phyloP scores from a whole-genome alignment of 2,329 filamentous ascomycete genomes.

The Sordariomycetes sp. region DNA sequence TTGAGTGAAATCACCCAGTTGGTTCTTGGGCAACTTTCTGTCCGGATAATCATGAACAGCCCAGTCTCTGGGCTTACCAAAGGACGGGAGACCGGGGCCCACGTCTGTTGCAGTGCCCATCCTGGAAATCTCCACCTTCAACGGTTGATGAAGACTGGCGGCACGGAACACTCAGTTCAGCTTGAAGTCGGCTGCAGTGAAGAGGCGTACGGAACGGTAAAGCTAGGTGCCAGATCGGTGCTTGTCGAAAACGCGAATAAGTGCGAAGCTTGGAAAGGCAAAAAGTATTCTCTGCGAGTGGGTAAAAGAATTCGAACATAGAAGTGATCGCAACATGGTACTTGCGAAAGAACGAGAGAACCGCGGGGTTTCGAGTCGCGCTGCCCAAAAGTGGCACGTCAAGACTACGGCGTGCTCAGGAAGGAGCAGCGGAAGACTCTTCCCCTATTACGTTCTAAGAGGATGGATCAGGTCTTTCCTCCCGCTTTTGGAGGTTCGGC shows the following conservation, averaged over 20 bases:
- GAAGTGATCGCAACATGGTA: background rate
- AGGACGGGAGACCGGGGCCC: background rate
- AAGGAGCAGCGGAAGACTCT: background rate
- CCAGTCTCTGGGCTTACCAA: background rate
- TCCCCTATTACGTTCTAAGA: background rate
- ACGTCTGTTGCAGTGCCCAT: background rate
- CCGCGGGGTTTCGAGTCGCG: background rate
- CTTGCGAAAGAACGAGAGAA: background rate
- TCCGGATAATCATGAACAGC: background rate
- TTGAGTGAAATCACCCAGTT: slow-evolving; percentile 1
- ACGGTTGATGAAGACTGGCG: background rate
- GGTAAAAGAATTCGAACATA: background rate
- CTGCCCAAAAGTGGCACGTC: background rate
- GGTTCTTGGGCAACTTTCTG: background rate
- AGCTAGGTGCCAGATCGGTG: background rate
- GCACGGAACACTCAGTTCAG: background rate
- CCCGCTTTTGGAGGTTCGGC: background rate
- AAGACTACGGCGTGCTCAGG: background rate
- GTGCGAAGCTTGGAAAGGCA: background rate
- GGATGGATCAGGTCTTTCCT: background rate
- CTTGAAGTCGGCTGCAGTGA: background rate
- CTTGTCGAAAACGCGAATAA: background rate
- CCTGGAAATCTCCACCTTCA: background rate
- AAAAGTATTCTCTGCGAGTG: background rate
- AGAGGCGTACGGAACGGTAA: background rate